phyloP scores from a whole-genome alignment of 768 basidiomycete species.

The Suillus plorans region DNA sequence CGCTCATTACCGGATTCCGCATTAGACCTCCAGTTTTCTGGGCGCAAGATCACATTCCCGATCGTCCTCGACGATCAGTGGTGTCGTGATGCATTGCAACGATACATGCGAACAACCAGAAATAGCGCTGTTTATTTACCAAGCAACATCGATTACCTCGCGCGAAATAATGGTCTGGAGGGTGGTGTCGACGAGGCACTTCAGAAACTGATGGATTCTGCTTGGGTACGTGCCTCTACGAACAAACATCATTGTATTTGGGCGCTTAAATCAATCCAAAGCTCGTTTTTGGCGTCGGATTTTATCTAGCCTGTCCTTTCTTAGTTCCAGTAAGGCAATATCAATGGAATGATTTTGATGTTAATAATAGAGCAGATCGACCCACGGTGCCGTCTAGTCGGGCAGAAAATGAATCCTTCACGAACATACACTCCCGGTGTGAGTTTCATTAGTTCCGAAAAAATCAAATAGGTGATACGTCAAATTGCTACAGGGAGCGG shows the following conservation, averaged over 20 bases:
- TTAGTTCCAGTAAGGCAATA: constrained; percentile 48
- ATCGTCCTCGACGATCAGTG: constrained; percentile 62
- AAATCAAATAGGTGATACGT: neutral
- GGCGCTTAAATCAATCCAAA: constrained; percentile 19
- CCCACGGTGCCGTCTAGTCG: constrained; percentile 55
- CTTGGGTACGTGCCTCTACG: constrained; percentile 40
- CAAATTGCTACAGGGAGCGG: constrained; percentile 49
- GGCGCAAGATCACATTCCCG: constrained; percentile 58
- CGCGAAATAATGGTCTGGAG: constrained; percentile 56
- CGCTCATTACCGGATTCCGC: constrained; percentile 39
- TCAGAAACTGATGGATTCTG: constrained; percentile 45
- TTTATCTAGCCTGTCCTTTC: constrained; percentile 66
- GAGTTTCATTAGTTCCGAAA: constrained; percentile 11
- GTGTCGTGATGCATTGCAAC: constrained; percentile 51
- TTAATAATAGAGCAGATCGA: constrained; percentile 41
- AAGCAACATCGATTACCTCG: constrained; percentile 67
- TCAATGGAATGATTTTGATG: neutral
- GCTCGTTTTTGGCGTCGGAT: constrained; percentile 64
- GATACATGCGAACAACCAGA: constrained; percentile 56
- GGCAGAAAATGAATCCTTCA: constrained; percentile 77
- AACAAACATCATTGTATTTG: neutral
- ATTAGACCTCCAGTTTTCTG: constrained; percentile 43
- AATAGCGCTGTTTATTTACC: constrained; percentile 65
- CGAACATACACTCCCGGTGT: constrained; percentile 64
- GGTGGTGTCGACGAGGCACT: constrained; percentile 44